Percentiles rank a stretch among this genome's conserved stretches.
Evolutionary conservation across 176 grass and related monocot genomes (phyloP).

Genomic region (Urochloa ruziziensis): DNA sequence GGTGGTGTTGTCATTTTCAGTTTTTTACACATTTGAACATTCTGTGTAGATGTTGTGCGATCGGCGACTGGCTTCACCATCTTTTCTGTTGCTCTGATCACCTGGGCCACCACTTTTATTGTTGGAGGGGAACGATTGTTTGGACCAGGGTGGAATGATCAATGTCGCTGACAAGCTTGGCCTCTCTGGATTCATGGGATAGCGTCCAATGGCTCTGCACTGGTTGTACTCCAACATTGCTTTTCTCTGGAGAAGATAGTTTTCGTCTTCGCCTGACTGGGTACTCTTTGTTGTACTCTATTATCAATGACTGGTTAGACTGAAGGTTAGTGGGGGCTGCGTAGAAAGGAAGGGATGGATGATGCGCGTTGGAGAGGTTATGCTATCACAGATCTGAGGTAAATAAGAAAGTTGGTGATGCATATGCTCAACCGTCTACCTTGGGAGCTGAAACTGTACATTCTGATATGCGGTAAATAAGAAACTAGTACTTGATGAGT

Average conservation of each 20-base stretch:
- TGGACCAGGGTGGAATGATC: slow-evolving; percentile 75
- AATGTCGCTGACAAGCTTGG: slow-evolving; percentile 79
- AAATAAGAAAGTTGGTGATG: too few species aligned
- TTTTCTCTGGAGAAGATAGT: background rate
- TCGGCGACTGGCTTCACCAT: slow-evolving; percentile 64
- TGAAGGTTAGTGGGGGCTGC: background rate
- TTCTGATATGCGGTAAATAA: background rate
- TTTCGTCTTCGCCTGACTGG: background rate
- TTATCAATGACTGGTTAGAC: background rate
- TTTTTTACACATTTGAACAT: background rate
- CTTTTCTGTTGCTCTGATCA: slow-evolving; percentile 61
- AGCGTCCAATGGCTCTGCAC: background rate
- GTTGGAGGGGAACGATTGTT: slow-evolving; percentile 75
- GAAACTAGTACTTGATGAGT: too few species aligned
- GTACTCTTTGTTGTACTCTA: background rate
- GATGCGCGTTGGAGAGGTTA: background rate
- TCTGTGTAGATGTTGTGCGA: slow-evolving; percentile 72
- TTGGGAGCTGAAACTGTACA: too few species aligned
- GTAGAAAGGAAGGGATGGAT: background rate
- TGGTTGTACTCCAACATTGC: background rate
- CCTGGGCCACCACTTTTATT: slow-evolving; percentile 76
- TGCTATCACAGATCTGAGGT: background rate
- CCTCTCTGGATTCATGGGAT: slow-evolving; percentile 73
- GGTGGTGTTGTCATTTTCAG: background rate
- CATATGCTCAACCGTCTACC: too few species aligned